Evolutionary conservation across 192 early-diverging fungal genomes (phyloP), one percentile per base, ranked within the genome.

Genomic region (Umbelopsis ramanniana): DNA sequence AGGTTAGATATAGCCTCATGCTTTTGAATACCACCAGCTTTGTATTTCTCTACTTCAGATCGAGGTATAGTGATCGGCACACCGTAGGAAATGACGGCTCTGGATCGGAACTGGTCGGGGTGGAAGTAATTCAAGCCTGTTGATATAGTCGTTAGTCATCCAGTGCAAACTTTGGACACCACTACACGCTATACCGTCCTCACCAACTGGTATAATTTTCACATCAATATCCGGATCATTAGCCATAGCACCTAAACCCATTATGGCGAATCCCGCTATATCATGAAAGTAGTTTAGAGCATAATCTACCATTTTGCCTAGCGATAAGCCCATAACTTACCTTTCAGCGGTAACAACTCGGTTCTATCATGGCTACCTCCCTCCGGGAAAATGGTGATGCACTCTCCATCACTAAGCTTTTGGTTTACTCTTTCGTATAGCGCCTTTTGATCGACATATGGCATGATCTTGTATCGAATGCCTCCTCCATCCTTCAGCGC

Each of bases 381-480:
- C 70, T 97, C 97, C 15, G 97, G 97, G 80, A 98, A 98, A 71
- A 98, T 97, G 19, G 94, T 95, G 5, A 98, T 87, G 75, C 94
- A 94, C 50, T 84, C 73, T 17, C 80, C 89, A 26, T 76, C 77
- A 71, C 91, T 86, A 23, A 98, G 77, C 8, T 90, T 86, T 14
- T 88, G 79, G 70, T 91, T 88, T 15, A 98, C 97, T 12, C 86
- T 82, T 46, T 85, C 78, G 78, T 94, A 97, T 81, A 97, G 93
- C 4, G 87, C 84, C 60, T 83, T 79, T 81, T 97, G 96, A 79
- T 98, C 93, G 52, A 98, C 84, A 74, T 94, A 90, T 47, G 97
- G 92, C 24, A 85, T 76, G 38, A 81, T 79, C 79, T 89, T 90
- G 70, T 79, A 92, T 54, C 78, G 40, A 23, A 85, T 79, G 40